Percentiles rank a stretch among this genome's conserved stretches.
Evolutionary conservation across 768 basidiomycete genomes (phyloP).

Genomic region (Lactarius sp.): DNA sequence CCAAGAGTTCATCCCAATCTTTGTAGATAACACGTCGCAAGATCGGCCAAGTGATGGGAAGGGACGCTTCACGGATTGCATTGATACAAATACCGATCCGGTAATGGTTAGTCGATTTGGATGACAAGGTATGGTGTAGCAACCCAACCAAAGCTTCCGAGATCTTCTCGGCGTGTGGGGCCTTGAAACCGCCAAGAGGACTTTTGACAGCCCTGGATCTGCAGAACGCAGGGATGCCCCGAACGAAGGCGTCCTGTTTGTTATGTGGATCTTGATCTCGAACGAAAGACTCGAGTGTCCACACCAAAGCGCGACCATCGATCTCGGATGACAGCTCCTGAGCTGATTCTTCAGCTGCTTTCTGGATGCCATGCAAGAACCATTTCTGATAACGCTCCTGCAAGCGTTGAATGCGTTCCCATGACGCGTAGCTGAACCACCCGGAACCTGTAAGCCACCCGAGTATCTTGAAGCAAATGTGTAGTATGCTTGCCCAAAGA

Average conservation of each 20-base stretch:
- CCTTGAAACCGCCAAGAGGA: neutral
- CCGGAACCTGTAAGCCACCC: too few species aligned
- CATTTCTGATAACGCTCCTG: too few species aligned
- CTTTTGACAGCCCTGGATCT: neutral
- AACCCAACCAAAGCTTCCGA: neutral
- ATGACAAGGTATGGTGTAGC: neutral
- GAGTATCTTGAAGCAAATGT: too few species aligned
- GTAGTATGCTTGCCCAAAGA: too few species aligned
- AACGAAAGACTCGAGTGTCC: too few species aligned
- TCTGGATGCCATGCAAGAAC: too few species aligned
- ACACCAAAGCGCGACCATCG: too few species aligned
- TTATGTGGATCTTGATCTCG: neutral
- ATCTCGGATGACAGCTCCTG: too few species aligned
- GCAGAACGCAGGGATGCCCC: neutral
- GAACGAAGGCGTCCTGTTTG: neutral
- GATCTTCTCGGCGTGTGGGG: neutral
- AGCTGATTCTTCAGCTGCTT: too few species aligned
- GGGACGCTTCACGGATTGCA: conserved; percentile 10
- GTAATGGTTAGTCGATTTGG: neutral
- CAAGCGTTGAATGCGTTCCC: too few species aligned
- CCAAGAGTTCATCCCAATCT: neutral
- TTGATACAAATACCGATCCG: neutral
- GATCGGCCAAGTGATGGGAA: neutral
- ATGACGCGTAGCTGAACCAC: too few species aligned
- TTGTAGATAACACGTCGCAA: neutral